Conservation (phyloP, 2,329 filamentous ascomycete genomes). For the Xylaria sp. region DNA sequence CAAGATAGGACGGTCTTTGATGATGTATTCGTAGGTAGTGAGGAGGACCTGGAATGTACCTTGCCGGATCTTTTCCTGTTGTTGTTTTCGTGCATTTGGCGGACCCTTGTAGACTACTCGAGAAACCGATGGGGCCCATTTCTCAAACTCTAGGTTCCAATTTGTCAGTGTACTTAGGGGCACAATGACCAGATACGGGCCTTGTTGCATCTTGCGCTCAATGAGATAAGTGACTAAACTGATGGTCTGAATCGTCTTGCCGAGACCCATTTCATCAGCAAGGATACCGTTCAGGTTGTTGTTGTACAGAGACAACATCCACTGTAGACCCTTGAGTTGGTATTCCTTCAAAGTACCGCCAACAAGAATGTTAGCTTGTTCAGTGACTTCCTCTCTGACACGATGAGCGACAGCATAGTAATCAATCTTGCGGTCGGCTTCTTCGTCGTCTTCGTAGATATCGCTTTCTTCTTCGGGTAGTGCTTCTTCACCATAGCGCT, state of each 20-base stretch:
- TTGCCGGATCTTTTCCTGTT: conserved; percentile 93
- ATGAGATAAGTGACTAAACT: conserved; percentile 97
- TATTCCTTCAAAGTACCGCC: conserved; percentile 97
- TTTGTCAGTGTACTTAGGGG: conserved; percentile 97
- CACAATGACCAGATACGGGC: conserved; percentile 96
- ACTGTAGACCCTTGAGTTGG: conserved; percentile 97
- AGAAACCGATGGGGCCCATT: conserved; percentile 90
- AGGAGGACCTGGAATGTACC: conserved; percentile 95
- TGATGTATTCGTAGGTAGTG: conserved; percentile 99
- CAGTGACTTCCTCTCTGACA: conserved; percentile 88
- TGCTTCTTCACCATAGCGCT: conserved; percentile 77
- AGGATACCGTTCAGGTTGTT: conserved; percentile 99
- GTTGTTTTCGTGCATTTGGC: conserved; percentile 85
- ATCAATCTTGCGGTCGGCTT: conserved; percentile 84
- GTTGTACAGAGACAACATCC: conserved; percentile 99
- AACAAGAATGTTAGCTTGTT: conserved; percentile 86
- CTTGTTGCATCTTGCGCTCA: conserved; percentile 90
- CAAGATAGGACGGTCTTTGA: conserved; percentile 94
- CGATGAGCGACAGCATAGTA: conserved; percentile 99
- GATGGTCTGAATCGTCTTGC: conserved; percentile 99
- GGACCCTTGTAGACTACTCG: conserved; percentile 98
- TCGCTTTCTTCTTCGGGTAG: conserved; percentile 73
- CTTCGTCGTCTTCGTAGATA: conserved; percentile 74
- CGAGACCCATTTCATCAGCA: conserved; percentile 99
- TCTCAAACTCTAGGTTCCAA: conserved; percentile 98